Evolutionary conservation across 1,139 yeast species (phyloP).

Genomic region (Magnusiomyces sp.): DNA sequence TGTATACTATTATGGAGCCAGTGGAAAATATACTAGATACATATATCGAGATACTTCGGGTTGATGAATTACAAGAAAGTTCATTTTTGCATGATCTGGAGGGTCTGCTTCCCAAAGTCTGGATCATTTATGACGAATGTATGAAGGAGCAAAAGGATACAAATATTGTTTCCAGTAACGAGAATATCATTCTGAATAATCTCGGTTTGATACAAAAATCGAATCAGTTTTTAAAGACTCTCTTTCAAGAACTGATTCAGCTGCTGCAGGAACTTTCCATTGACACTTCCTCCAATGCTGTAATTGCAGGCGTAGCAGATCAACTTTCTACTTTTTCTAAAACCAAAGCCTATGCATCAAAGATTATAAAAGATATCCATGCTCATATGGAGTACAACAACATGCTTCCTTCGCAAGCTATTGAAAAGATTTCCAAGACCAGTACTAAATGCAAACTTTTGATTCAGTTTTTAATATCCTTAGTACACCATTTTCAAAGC

Average conservation of each 20-base stretch:
- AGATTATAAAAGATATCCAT: slow-evolving; percentile 10
- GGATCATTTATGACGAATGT: slow-evolving; percentile 10
- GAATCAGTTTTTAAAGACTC: slow-evolving; percentile 8
- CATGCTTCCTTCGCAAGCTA: slow-evolving; percentile 3
- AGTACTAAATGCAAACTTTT: slow-evolving; percentile 8
- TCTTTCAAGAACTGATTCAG: background rate
- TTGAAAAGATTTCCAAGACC: slow-evolving; percentile 4
- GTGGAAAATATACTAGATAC: slow-evolving; percentile 15
- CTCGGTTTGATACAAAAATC: slow-evolving; percentile 10
- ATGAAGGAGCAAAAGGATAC: slow-evolving; percentile 8
- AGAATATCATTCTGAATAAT: slow-evolving; percentile 9
- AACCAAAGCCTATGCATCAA: slow-evolving; percentile 9
- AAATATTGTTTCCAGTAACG: background rate
- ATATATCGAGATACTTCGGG: slow-evolving; percentile 15
- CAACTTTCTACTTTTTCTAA: slow-evolving; percentile 6
- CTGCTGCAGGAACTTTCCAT: background rate
- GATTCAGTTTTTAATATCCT: slow-evolving; percentile 4
- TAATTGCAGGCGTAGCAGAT: slow-evolving; percentile 2
- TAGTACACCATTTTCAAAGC: background rate
- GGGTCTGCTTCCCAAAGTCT: slow-evolving; percentile 9
- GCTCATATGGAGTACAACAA: slow-evolving; percentile 5
- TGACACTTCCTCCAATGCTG: background rate
- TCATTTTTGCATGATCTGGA: slow-evolving; percentile 10
- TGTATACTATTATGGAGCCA: slow-evolving; percentile 14
- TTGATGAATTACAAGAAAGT: slow-evolving; percentile 10